These are phyloP conservation scores for Colletotrichum musicola DNA, from an alignment of 2,329 filamentous ascomycete species.

Conservation along the genomic window DNA sequence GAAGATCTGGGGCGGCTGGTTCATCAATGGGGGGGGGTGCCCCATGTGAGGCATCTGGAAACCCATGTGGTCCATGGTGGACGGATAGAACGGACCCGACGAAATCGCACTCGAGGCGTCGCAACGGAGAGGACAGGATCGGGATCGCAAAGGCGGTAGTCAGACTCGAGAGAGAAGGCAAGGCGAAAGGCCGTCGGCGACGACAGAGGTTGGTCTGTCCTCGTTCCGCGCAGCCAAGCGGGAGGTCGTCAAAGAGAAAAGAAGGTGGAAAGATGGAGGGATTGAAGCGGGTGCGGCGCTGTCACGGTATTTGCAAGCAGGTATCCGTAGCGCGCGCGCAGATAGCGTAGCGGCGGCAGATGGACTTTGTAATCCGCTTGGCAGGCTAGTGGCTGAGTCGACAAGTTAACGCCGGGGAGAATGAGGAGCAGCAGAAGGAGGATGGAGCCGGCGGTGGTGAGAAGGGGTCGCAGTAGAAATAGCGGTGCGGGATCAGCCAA, in stretches of 20 bases:
- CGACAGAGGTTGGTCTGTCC: not conserved
- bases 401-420: constrained; percentile 23
- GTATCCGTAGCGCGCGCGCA: constrained; percentile 13
- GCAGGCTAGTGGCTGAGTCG: constrained; percentile 34
- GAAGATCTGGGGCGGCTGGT: constrained; percentile 78
- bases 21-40: constrained; percentile 68
- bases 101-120: not conserved
- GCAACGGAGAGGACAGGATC: not conserved
- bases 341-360: constrained; percentile 25
- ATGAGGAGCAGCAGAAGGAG: too few relatives aligned
- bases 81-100: constrained; percentile 5
- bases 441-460: not conserved
- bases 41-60: constrained; percentile 70
- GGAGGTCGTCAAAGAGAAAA: constrained; percentile 1
- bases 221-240: constrained; percentile 5
- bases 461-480: constrained; percentile 5
- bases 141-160: not conserved
- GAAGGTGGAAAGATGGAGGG: not conserved
- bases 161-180: constrained; percentile 1
- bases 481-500: constrained; percentile 9
- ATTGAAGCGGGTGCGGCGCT: constrained; percentile 1
- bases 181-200: not conserved
- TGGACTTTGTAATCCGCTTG: constrained; percentile 33
- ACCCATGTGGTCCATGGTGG: constrained; percentile 64
- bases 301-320: constrained; percentile 33